Percentiles rank a stretch among this genome's conserved stretches.
Evolutionary conservation across 2,329 filamentous ascomycete species (phyloP).

Genomic region (Colletotrichum aenigma): DNA sequence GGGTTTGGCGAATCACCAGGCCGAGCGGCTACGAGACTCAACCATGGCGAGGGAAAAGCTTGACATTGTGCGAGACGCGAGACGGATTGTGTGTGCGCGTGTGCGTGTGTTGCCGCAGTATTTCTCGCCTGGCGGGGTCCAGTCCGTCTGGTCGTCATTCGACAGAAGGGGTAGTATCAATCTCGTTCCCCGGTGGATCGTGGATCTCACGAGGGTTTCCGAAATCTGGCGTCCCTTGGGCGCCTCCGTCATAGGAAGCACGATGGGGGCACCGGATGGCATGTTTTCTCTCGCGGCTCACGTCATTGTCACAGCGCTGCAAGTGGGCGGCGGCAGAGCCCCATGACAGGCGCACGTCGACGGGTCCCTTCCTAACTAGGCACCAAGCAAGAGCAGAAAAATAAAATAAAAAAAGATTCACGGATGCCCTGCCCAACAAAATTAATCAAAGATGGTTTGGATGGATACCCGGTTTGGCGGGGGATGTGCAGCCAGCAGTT

Average conservation of each 20-base stretch:
- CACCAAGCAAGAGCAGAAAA: not conserved
- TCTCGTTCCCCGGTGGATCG: not conserved
- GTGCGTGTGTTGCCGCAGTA: not conserved
- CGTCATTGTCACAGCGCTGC: not conserved
- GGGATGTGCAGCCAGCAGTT: not conserved
- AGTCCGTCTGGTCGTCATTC: not conserved
- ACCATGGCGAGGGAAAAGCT: not conserved
- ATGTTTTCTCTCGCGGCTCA: constrained; percentile 17
- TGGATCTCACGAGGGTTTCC: not conserved
- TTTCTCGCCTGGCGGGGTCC: not conserved
- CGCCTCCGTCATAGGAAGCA: not conserved
- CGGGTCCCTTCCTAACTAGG: not conserved
- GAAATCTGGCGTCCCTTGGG: not conserved
- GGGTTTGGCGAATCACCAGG: not conserved
- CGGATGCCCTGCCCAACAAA: not conserved
- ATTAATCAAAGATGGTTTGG: not conserved
- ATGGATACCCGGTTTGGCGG: not conserved
- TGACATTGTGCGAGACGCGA: not conserved
- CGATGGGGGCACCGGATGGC: not conserved
- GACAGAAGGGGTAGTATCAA: not conserved
- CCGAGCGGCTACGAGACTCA: not conserved
- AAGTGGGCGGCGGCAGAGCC: not conserved
- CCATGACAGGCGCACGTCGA: not conserved
- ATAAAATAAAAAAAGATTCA: not conserved
- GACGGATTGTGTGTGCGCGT: not conserved